These are phyloP conservation scores for Aethionema arabicum DNA, from an alignment of 345 rosid genomes.

Conservation along the genomic window DNA sequence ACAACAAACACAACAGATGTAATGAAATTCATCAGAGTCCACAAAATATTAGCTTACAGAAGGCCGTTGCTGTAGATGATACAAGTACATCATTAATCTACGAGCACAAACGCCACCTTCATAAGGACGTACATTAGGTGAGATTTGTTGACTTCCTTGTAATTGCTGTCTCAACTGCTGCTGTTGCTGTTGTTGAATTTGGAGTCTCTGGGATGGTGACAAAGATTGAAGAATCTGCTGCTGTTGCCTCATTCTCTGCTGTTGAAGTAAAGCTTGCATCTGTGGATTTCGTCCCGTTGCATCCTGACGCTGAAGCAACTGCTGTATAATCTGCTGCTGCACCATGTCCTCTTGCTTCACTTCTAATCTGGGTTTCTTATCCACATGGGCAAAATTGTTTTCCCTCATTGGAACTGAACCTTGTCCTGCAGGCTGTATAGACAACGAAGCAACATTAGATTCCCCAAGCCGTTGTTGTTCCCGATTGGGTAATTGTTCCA, in stretches of 20 bases:
- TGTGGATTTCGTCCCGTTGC: conserved; percentile 61
- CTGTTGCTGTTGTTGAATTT: conserved; percentile 49
- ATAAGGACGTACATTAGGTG: conserved; percentile 59
- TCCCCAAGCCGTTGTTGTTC: conserved; percentile 10
- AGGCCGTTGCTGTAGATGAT: conserved; percentile 86
- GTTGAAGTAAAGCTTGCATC: conserved; percentile 67
- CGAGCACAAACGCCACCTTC: conserved; percentile 93
- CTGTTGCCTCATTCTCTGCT: conserved; percentile 62
- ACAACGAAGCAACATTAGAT: not conserved
- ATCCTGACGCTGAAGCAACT: conserved; percentile 77
- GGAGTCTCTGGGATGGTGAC: conserved; percentile 80
- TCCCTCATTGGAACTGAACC: conserved; percentile 31
- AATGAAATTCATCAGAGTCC: conserved; percentile 2
- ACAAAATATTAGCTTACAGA: conserved; percentile 48
- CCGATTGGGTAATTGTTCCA: conserved; percentile 29
- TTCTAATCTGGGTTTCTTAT: conserved; percentile 82
- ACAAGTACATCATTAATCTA: conserved; percentile 88
- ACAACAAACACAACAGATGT: not conserved
- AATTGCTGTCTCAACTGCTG: conserved; percentile 75
- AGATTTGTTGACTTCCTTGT: conserved; percentile 62
- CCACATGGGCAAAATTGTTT: conserved; percentile 30
- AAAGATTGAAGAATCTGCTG: conserved; percentile 70
- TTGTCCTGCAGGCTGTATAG: conserved; percentile 25
- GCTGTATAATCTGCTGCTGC: conserved; percentile 77
- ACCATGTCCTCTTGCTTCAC: conserved; percentile 83